Evolutionary conservation across 106 monocot species (phyloP), one percentile per base, ranked within the genome.

Genomic region (Allium fistulosum): DNA sequence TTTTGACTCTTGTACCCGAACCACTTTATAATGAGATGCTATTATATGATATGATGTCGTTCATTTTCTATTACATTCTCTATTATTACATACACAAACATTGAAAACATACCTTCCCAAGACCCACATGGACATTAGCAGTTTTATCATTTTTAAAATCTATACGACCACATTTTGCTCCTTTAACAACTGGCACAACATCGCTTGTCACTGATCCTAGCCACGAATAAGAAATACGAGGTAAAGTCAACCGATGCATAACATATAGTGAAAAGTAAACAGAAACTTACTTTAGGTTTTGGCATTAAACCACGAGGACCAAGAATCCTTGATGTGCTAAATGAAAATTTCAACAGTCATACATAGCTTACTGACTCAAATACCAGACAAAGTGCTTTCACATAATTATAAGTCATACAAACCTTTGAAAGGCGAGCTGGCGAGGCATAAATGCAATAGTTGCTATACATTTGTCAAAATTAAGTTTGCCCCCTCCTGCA

Each of bases 301-400:
- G 97, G 97, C 97, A 97, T 97, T 67, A 92, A 61, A 55, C 97
- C 97, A 75, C 97, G 92, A 17, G 97, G 97, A 69, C 92, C 92
- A 73, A 97, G 89, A 73, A 97, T 97, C 67, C 83, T 84, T 50
- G 82, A 97, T 79, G 88, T 97, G 71, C 71, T 78, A 46, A 61
- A 71, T 9, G 48, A 72, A 68, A 61, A 67, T 7, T 48, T 17
- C 2, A 28, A 49, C 51, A 46, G 11, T 53, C 13, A 62, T 69
- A 18, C 22, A 66, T 71, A 59, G 8, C 59, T 46, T 1, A 28
- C 50, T 73, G 28, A 28, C n/a, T n/a, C 3, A 28, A 3, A 46
- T 57, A 48, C 46, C 55, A 9, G 46, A 8, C 46, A 69, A 75
- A 8, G 18, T 52, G 11, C 59, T 6, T 11, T n/a, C 48, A 6